Evolutionary conservation across 2,329 filamentous ascomycete species (phyloP), one percentile per base, ranked within the genome.

Genomic region (Bipolaris cookei): DNA sequence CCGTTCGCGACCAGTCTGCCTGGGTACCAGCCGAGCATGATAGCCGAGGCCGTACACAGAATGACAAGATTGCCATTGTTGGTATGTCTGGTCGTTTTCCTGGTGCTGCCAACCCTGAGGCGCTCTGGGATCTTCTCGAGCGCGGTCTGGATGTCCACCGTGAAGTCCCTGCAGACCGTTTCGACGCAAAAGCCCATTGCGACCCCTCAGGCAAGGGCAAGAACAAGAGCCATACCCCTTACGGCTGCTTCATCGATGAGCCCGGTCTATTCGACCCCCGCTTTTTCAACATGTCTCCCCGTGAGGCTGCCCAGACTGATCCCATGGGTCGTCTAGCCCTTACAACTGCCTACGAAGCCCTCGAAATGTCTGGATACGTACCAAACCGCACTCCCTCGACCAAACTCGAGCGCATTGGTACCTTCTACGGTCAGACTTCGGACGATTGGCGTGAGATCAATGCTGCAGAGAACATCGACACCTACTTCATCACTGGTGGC

Each of bases 261-360:
- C 90, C 90, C 0, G 89, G 89, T 53, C 81, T 89, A 45, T 94
- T 94, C 69, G 90, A 94, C 67, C 88, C 89, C n/a, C 83, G 88
- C 1, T 93, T 94, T 78, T 94, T 94, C 84, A 92, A 92, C 76
- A 92, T 94, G 88, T 92, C 90, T 34, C 90, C 90, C 5, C 86
- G 89, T 65, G 90, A 94, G 76, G 91, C 91, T 25, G 85, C 86
- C 49, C 89, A 92, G 71, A 92, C 89, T 1, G 90, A 94, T 72
- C 91, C 91, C 0, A 91, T 91, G 84, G 90, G 92, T 73, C 84
- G 91, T 66, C 82, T 93, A 64, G 88, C 89, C 3, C 78, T 95
- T 20, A 85, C 88, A 7, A 92, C 90, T 2, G 90, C 90, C 0
- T 94, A 92, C 66, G 90, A 94, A 70, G 90, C 91, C 0, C 81